phyloP scores from a whole-genome alignment of 805 yeast genomes.

The Sugiyamaella lignohabitans region DNA sequence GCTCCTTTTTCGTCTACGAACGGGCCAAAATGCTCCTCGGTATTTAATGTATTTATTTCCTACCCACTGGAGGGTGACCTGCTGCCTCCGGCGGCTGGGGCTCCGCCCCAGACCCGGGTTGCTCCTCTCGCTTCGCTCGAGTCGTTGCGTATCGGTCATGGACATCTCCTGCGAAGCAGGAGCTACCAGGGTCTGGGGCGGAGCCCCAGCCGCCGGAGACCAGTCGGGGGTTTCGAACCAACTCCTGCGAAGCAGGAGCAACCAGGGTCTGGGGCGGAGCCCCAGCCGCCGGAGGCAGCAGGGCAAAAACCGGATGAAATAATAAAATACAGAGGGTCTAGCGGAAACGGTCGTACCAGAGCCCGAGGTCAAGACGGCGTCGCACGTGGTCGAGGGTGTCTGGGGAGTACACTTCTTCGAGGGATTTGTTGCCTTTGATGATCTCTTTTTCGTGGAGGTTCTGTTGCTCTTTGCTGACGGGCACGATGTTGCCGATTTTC shows the following conservation, averaged over 20 bases:
- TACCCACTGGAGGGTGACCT: not conserved
- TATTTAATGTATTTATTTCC: slow-evolving; percentile 36
- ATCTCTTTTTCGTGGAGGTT: slow-evolving; percentile 69
- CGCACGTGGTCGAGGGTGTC: slow-evolving; percentile 54
- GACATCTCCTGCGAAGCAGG: too few species aligned
- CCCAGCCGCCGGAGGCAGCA: too few species aligned
- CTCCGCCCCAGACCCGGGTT: not conserved
- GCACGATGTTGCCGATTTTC: slow-evolving; percentile 70
- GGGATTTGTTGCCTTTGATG: slow-evolving; percentile 55
- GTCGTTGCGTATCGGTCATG: too few species aligned
- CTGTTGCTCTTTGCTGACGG: slow-evolving; percentile 87
- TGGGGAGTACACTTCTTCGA: slow-evolving; percentile 57
- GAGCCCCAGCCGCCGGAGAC: too few species aligned
- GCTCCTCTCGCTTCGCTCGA: too few species aligned
- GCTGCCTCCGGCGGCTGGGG: not conserved
- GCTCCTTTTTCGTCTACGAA: slow-evolving; percentile 92
- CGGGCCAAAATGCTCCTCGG: slow-evolving; percentile 66
- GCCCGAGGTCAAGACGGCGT: slow-evolving; percentile 68
- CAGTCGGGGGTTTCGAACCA: too few species aligned
- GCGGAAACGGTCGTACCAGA: slow-evolving; percentile 56
- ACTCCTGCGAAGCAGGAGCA: too few species aligned
- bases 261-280: too few species aligned
- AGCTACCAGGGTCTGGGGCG: too few species aligned
- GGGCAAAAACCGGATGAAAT: too few species aligned
- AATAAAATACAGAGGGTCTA: too few species aligned